phyloP scores from a whole-genome alignment of 164 flowering plant genomes.

The Tetrastigma voinierianum region DNA sequence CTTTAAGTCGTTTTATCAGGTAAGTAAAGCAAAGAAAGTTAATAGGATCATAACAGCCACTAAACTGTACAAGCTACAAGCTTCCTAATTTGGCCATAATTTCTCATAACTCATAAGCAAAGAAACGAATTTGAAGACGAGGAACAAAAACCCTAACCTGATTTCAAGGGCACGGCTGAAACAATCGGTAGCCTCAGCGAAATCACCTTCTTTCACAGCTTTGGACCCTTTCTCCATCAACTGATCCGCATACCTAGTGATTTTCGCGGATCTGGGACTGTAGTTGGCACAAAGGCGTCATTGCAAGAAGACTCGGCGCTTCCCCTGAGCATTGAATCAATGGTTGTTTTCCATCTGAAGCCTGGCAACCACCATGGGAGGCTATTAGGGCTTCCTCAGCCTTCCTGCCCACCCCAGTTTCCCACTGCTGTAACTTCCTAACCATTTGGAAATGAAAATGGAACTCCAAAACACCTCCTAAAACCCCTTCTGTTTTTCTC shows the following conservation, averaged over 20 bases:
- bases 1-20: neutral
- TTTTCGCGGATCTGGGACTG: slow-evolving; percentile 40
- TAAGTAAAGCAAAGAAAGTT: neutral
- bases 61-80: neutral
- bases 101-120: neutral
- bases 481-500: neutral
- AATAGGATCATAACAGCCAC: neutral
- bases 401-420: slow-evolving; percentile 4
- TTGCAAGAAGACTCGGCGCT: slow-evolving; percentile 43
- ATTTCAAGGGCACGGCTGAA: slow-evolving; percentile 95
- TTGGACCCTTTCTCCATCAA: slow-evolving; percentile 60
- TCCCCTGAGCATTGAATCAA: slow-evolving; percentile 25
- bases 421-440: slow-evolving; percentile 9
- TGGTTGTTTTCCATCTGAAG: slow-evolving; percentile 32
- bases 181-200: slow-evolving; percentile 65
- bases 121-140: neutral
- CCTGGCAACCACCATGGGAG: slow-evolving; percentile 1
- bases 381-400: slow-evolving; percentile 15
- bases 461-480: neutral
- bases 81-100: neutral
- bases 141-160: slow-evolving; percentile 46
- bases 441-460: slow-evolving; percentile 10
- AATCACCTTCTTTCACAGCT: slow-evolving; percentile 57
- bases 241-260: slow-evolving; percentile 61
- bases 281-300: slow-evolving; percentile 20